Evolutionary conservation across 257 asterid species (phyloP).

Genomic region (Rauvolfia tetraphylla): DNA sequence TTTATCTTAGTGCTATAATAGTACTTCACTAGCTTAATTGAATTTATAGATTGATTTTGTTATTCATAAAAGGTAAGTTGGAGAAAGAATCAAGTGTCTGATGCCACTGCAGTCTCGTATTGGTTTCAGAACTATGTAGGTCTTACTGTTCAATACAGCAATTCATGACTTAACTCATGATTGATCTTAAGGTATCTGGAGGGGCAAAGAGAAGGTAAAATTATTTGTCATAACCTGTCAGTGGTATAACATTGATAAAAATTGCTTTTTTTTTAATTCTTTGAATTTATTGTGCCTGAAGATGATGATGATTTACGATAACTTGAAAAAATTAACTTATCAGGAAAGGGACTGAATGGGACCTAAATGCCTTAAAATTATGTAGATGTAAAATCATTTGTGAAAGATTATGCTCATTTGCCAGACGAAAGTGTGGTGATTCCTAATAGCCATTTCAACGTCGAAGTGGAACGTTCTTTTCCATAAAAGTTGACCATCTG

Average conservation of each 20-base stretch:
- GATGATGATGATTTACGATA: not conserved
- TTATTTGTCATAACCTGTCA: not conserved
- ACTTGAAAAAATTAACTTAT: not conserved
- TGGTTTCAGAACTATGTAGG: not conserved
- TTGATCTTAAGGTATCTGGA: not conserved
- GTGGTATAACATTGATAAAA: not conserved
- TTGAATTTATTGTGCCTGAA: not conserved
- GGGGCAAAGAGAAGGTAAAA: not conserved
- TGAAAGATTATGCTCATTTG: not conserved
- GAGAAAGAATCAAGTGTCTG: not conserved
- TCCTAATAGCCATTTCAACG: not conserved
- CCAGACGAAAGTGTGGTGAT: not conserved
- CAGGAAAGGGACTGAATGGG: not conserved
- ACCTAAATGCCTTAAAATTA: not conserved
- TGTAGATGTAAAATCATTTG: not conserved
- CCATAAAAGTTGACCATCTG: not conserved
- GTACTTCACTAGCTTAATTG: not conserved
- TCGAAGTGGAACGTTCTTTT: not conserved
- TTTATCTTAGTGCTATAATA: not conserved
- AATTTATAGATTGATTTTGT: not conserved
- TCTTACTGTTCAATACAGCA: not conserved
- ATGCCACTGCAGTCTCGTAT: not conserved
- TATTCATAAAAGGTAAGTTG: not conserved
- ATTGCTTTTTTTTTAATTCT: not conserved
- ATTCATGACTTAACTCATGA: not conserved